Conservation (phyloP, 1,284 basidiomycete genomes). For the Earliella scabrosa region DNA sequence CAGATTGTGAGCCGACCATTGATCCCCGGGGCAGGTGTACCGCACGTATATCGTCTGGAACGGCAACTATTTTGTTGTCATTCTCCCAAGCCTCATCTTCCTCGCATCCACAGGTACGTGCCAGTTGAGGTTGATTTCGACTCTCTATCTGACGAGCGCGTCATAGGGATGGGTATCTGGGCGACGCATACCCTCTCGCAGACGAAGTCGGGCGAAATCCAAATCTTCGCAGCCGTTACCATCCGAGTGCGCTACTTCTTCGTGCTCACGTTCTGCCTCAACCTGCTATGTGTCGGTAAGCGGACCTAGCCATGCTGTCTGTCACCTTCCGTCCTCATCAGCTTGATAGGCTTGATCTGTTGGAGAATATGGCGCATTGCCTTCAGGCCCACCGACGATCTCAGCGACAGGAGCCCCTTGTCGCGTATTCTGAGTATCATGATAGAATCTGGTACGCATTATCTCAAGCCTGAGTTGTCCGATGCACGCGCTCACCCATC, state of each 20-base stretch:
- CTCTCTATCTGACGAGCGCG: neutral
- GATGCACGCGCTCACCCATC: neutral
- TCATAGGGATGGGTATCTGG: neutral
- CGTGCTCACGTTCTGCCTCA: neutral
- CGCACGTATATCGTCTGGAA: constrained; percentile 1
- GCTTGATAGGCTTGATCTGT: neutral
- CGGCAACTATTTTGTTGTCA: neutral
- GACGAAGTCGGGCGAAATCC: neutral
- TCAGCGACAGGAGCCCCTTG: neutral
- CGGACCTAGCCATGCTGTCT: too few species aligned
- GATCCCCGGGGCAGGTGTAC: neutral
- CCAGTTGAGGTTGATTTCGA: neutral
- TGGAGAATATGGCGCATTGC: neutral
- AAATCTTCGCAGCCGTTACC: neutral
- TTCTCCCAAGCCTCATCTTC: neutral
- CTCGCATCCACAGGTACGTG: neutral
- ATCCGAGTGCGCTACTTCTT: constrained; percentile 1
- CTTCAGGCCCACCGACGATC: neutral
- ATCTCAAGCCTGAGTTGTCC: neutral
- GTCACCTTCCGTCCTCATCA: neutral
- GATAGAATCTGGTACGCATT: neutral
- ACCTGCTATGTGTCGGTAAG: neutral
- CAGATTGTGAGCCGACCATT: neutral
- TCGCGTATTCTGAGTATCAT: neutral
- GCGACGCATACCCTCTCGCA: neutral